Conservation (phyloP, 257 asterid genomes). For the Anisodus acutangulus region DNA sequence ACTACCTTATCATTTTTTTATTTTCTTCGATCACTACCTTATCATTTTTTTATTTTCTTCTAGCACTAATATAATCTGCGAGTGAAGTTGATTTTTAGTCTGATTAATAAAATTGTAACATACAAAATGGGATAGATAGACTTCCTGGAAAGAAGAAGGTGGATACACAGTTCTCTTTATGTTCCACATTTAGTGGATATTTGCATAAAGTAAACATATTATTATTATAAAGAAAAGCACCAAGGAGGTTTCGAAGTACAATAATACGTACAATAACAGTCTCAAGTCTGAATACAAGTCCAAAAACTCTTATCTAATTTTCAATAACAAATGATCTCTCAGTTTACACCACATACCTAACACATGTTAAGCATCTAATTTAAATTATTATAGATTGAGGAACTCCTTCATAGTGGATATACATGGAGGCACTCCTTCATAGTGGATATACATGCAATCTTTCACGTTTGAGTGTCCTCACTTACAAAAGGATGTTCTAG, state of each 20-base stretch:
- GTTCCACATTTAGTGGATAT: neutral
- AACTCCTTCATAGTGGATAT: no score
- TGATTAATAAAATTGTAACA: neutral
- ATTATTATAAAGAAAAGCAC: neutral
- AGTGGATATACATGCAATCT: neutral
- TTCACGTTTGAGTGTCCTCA: neutral
- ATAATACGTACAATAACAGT: no score
- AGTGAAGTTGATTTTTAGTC: neutral
- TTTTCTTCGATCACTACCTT: neutral
- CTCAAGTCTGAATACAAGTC: neutral
- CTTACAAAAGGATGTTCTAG: neutral
- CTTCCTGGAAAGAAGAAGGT: neutral
- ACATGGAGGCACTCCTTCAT: neutral
- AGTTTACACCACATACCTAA: neutral
- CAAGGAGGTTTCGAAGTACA: neutral
- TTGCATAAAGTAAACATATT: neutral
- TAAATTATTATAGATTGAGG: slow-evolving; percentile 5
- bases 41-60: no score
- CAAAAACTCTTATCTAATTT: neutral
- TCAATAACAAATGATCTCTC: neutral
- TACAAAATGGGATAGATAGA: neutral
- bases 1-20: no score
- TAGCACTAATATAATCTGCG: no score
- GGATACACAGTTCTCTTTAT: neutral
- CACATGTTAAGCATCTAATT: slow-evolving; percentile 7